Percentiles rank a stretch among this genome's conserved stretches.
phyloP scores from a whole-genome alignment of 768 basidiomycete species.

The Kwoniella europaea region DNA sequence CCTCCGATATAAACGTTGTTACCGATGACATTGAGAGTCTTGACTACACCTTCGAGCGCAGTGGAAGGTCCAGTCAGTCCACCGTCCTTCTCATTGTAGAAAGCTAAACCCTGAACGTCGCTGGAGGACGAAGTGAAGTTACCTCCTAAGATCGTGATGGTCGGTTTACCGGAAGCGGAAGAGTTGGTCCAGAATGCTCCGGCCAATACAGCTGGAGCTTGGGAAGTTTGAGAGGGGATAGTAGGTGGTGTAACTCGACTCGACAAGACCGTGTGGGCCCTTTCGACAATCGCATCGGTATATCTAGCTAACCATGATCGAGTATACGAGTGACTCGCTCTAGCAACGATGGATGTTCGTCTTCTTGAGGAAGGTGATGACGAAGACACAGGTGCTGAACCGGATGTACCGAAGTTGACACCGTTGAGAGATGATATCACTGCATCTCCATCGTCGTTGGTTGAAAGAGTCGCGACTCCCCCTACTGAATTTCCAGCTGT shows the following conservation, averaged over 20 bases:
- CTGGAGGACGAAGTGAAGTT: slow-evolving; percentile 68
- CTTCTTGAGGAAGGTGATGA: slow-evolving; percentile 42
- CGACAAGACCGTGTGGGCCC: slow-evolving; percentile 43
- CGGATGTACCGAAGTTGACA: slow-evolving; percentile 66
- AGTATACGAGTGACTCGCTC: slow-evolving; percentile 21
- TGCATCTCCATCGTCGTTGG: slow-evolving; percentile 62
- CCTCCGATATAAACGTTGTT: slow-evolving; percentile 80
- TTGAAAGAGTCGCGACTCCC: slow-evolving; percentile 79
- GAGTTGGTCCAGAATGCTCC: slow-evolving; percentile 85
- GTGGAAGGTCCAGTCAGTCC: slow-evolving; percentile 67
- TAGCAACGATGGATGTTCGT: slow-evolving; percentile 10
- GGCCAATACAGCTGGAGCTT: slow-evolving; percentile 80
- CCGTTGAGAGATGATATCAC: slow-evolving; percentile 67
- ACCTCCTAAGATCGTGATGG: slow-evolving; percentile 82
- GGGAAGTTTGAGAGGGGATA: slow-evolving; percentile 65
- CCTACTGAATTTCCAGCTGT: slow-evolving; percentile 68
- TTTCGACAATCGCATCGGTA: slow-evolving; percentile 46
- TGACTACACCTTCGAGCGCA: slow-evolving; percentile 76
- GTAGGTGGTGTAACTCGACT: slow-evolving; percentile 67
- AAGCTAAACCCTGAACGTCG: slow-evolving; percentile 66
- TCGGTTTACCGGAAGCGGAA: slow-evolving; percentile 63
- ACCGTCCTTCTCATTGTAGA: slow-evolving; percentile 68
- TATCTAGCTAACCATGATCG: slow-evolving; percentile 50
- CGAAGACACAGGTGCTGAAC: slow-evolving; percentile 54
- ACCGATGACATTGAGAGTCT: slow-evolving; percentile 73